These are phyloP conservation scores for Xylogone sp. DNA, from an alignment of 2,329 filamentous ascomycete genomes.

Conservation along the genomic window DNA sequence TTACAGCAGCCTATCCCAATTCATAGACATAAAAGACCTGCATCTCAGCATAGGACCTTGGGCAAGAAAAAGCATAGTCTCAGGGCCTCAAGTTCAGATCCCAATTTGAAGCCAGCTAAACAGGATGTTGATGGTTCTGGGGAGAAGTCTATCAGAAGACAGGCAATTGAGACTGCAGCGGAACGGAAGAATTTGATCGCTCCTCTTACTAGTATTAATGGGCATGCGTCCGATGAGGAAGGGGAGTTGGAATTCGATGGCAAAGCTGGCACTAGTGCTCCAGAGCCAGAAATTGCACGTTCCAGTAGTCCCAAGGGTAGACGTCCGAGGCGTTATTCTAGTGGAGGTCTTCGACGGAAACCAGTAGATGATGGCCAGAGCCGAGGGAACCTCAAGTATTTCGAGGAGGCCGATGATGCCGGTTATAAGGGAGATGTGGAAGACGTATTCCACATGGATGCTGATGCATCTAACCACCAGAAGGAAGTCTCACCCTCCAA, in stretches of 20 bases:
- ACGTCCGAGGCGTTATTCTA: conserved; percentile 75
- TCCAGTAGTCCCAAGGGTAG: conserved; percentile 14
- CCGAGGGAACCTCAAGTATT: conserved; percentile 81
- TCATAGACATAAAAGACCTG: conserved; percentile 69
- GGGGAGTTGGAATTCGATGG: conserved; percentile 27
- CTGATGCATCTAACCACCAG: conserved; percentile 20
- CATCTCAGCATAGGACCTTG: conserved; percentile 59
- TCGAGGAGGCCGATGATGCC: conserved; percentile 82
- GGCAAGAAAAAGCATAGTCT: conserved; percentile 43
- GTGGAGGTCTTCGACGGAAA: conserved; percentile 73
- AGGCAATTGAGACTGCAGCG: conserved; percentile 23
- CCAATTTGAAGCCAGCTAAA: conserved; percentile 23
- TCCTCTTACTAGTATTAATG: conserved; percentile 7
- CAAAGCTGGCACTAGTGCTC: conserved; percentile 61
- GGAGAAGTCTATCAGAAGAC: conserved; percentile 30
- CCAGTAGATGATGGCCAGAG: conserved; percentile 68
- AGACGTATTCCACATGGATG: conserved; percentile 67
- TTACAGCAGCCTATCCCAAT: conserved; percentile 77
- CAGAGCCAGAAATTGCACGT: conserved; percentile 50
- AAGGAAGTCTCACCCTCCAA: conserved; percentile 2
- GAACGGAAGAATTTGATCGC: conserved; percentile 13
- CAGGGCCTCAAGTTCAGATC: conserved; percentile 26
- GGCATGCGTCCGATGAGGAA: conserved; percentile 20
- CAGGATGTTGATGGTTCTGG: conserved; percentile 6
- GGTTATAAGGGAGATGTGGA: conserved; percentile 73